A percentile compares a stretch with the other conserved stretches of the same genome.
Conservation (phyloP, 1,284 basidiomycete species). For the Pterula multifida region DNA sequence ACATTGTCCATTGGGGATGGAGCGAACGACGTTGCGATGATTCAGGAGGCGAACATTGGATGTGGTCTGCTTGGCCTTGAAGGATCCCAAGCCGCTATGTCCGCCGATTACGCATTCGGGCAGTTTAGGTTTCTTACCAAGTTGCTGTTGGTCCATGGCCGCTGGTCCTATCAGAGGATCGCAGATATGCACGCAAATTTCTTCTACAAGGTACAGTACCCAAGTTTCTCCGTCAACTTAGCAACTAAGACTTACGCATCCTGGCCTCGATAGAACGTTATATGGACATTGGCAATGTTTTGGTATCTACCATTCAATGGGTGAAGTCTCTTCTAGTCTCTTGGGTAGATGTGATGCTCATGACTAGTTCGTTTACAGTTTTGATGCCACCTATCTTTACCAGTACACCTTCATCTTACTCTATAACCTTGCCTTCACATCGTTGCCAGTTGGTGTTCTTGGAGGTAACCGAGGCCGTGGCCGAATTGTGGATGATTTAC, state of each 20-base stretch:
- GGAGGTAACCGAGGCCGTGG: too few relatives aligned
- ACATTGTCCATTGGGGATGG: slow-evolving; percentile 95
- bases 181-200: slow-evolving; percentile 98
- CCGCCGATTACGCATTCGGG: slow-evolving; percentile 95
- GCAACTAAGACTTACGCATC: slow-evolving; percentile 6
- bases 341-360: neutral
- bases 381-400: slow-evolving; percentile 92
- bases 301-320: slow-evolving; percentile 88
- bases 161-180: slow-evolving; percentile 93
- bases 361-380: slow-evolving; percentile 33
- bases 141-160: slow-evolving; percentile 86
- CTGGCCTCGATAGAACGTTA: slow-evolving; percentile 52
- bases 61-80: slow-evolving; percentile 92
- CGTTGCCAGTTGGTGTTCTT: slow-evolving; percentile 81
- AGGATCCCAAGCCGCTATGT: slow-evolving; percentile 97
- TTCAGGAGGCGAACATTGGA: slow-evolving; percentile 96
- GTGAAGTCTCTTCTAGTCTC: slow-evolving; percentile 25
- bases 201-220: slow-evolving; percentile 80
- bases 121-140: slow-evolving; percentile 94
- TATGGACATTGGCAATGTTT: slow-evolving; percentile 89
- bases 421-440: slow-evolving; percentile 91
- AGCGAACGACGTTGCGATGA: slow-evolving; percentile 94
- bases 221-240: neutral
- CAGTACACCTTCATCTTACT: slow-evolving; percentile 90
- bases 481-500: too few relatives aligned